phyloP scores from a whole-genome alignment of 257 asterid genomes.

The Solanum bulbocastanum region DNA sequence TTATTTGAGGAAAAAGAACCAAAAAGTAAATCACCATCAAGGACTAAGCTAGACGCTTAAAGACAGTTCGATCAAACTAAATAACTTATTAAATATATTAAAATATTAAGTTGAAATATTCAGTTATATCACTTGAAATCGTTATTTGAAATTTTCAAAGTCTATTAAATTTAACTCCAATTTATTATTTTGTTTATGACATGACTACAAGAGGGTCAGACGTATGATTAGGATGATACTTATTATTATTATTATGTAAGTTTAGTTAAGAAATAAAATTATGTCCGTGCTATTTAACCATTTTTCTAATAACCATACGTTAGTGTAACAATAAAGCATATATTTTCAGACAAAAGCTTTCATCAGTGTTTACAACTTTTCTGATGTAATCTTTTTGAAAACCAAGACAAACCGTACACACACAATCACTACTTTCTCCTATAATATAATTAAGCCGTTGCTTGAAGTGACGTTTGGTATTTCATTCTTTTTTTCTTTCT shows the following conservation, averaged over 20 bases:
- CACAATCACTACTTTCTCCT: not conserved
- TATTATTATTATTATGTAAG: no score
- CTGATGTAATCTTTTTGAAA: not conserved
- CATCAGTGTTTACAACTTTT: not conserved
- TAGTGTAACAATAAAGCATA: not conserved
- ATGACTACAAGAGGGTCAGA: accelerated
- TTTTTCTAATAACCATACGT: not conserved
- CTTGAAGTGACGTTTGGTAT: not conserved
- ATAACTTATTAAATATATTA: not conserved
- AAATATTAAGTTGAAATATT: not conserved
- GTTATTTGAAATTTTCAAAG: not conserved
- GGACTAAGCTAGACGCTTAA: not conserved
- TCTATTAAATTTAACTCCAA: not conserved
- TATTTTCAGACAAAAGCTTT: not conserved
- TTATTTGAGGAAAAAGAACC: not conserved
- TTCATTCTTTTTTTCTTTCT: not conserved
- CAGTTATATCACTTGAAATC: not conserved
- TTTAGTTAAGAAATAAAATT: not conserved
- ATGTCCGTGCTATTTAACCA: accelerated
- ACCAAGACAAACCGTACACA: not conserved
- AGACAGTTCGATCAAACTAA: accelerated
- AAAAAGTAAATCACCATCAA: not conserved
- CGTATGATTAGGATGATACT: not conserved
- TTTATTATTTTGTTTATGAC: not conserved
- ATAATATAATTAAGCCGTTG: not conserved